phyloP scores from a whole-genome alignment of 1,284 basidiomycete genomes.

The Rhodotorula sp. region DNA sequence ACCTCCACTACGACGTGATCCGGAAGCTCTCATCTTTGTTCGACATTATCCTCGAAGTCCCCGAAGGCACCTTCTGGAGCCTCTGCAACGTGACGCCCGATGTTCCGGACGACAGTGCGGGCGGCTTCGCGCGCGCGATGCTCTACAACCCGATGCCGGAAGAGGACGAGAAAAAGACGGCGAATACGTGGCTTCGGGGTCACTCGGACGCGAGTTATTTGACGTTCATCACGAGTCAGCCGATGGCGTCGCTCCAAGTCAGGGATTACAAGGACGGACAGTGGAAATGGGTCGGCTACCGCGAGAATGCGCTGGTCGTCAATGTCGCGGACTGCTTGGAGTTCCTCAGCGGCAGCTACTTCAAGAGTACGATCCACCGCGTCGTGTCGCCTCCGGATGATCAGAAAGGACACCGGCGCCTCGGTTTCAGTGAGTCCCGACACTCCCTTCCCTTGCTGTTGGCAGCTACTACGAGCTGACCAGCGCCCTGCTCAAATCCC shows the following conservation, averaged over 20 bases:
- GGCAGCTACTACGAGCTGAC: not conserved
- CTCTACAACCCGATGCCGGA: conserved; percentile 20
- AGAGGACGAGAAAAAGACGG: conserved; percentile 13
- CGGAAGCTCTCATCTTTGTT: conserved; percentile 18
- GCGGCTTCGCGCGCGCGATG: conserved; percentile 24
- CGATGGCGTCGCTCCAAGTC: conserved; percentile 25
- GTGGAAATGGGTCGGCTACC: conserved; percentile 26
- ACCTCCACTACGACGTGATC: conserved; percentile 19
- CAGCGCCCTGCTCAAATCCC: too few species aligned
- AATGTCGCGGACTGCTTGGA: conserved; percentile 26
- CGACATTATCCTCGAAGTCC: conserved; percentile 27
- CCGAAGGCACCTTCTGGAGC: conserved; percentile 16
- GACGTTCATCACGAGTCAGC: conserved; percentile 26
- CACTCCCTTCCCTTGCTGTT: not conserved
- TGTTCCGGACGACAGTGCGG: conserved; percentile 5
- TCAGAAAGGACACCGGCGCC: conserved; percentile 46
- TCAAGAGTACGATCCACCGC: conserved; percentile 47
- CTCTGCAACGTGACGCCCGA: conserved; percentile 15
- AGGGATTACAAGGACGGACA: conserved; percentile 26
- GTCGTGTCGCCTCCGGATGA: conserved; percentile 48
- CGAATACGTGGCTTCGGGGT: conserved; percentile 12
- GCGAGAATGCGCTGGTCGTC: conserved; percentile 24
- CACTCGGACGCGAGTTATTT: conserved; percentile 21
- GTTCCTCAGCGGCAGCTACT: conserved; percentile 18
- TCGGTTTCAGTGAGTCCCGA: conserved; percentile 42